Conservation (phyloP, 2,329 filamentous ascomycete genomes). For the Ilyonectria sp. region DNA sequence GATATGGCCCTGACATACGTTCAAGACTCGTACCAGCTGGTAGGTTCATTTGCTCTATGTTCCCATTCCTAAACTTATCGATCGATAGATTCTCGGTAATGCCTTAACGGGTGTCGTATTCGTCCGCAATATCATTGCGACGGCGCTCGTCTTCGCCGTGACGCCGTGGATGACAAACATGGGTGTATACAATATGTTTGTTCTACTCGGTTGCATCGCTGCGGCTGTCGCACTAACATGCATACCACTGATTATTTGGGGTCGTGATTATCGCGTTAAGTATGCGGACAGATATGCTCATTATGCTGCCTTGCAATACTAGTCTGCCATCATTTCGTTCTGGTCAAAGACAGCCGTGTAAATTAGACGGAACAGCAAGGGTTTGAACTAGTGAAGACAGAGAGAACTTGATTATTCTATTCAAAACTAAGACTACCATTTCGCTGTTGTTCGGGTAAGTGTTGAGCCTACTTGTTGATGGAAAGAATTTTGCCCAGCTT, state of each 20-base stretch:
- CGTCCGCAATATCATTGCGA: constrained; percentile 37
- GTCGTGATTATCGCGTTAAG: constrained; percentile 27
- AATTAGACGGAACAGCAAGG: no score
- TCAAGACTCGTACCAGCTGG: constrained; percentile 39
- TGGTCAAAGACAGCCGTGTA: background rate
- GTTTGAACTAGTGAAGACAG: no score
- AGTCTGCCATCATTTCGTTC: background rate
- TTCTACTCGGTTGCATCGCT: constrained; percentile 32
- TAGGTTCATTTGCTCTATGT: background rate
- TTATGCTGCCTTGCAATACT: constrained; percentile 33
- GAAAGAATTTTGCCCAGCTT: no score
- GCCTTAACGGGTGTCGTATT: constrained; percentile 39
- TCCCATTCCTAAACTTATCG: background rate
- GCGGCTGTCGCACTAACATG: constrained; percentile 32
- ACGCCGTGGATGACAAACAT: constrained; percentile 35
- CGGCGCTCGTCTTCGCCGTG: constrained; percentile 29
- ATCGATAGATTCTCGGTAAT: constrained; percentile 30
- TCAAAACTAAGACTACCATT: no score
- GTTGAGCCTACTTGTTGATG: no score
- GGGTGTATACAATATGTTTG: constrained; percentile 38
- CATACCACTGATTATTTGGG: constrained; percentile 34
- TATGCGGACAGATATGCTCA: constrained; percentile 33
- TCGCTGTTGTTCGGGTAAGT: no score
- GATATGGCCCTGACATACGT: constrained; percentile 39
- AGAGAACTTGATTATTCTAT: no score